Evolutionary conservation across 225 moss, liverwort and hornwort species (phyloP).

Genomic region (Polytrichum commune): DNA sequence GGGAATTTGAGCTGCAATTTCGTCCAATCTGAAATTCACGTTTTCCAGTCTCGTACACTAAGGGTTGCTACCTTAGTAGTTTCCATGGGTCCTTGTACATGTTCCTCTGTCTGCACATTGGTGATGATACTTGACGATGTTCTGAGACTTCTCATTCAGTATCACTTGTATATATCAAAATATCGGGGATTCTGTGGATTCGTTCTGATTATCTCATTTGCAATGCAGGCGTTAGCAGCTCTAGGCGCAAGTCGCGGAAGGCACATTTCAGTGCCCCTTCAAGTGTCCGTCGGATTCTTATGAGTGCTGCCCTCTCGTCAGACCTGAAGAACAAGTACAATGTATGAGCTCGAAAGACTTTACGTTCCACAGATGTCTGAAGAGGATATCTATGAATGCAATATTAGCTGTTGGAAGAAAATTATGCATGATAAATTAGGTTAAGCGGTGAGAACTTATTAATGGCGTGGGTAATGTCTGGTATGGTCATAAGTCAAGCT

Average conservation of each 20-base stretch:
- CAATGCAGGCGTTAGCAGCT: constrained; percentile 56
- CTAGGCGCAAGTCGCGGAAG: constrained; percentile 44
- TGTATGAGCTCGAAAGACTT: constrained; percentile 8
- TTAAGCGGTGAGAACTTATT: background rate
- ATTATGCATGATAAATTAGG: background rate
- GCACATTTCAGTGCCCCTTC: constrained; percentile 48
- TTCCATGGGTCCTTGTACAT: too few species aligned
- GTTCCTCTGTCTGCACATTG: too few species aligned
- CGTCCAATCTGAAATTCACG: too few species aligned
- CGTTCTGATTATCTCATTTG: background rate
- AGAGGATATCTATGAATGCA: background rate
- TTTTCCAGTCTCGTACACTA: background rate
- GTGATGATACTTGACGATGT: too few species aligned
- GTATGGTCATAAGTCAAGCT: background rate
- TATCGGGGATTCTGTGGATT: background rate
- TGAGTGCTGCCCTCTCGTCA: constrained; percentile 59
- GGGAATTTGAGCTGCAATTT: too few species aligned
- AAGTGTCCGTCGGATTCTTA: constrained; percentile 41
- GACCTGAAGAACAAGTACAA: constrained; percentile 72
- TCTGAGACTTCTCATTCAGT: too few species aligned
- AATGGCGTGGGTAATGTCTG: background rate
- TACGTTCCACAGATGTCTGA: background rate
- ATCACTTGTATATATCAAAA: too few species aligned
- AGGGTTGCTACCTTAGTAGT: background rate
- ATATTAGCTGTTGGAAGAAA: background rate